Evolutionary conservation across 352 stramenopile genomes (phyloP), one percentile per base, ranked within the genome.

Genomic region (Globisporangium paroecandrum): DNA sequence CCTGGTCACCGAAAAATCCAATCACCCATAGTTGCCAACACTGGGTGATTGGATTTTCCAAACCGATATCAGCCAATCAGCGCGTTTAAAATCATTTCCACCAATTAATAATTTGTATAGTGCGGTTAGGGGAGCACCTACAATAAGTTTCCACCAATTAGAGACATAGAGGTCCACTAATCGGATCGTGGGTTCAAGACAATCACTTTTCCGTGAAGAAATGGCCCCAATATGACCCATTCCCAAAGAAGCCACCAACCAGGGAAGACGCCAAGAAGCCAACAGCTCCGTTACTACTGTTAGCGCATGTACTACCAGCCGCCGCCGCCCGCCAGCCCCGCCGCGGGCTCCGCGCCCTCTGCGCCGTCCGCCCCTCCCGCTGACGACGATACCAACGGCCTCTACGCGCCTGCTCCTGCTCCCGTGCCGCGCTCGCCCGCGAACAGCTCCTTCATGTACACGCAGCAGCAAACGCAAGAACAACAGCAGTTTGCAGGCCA

Each of bases 291-390:
- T 32, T 32, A 38, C 32, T 32, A 38, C 32, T 38, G 32, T 18
- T 18, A 29, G 7, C 38, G 36, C 27, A 64, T 64, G 64, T 59
- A 69, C 64, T 63, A 57, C 43, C 64, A 63, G 7, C 43, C 27
- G 8, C 76, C 64, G 12, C 32, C 65, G 24, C 53, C 64, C 8
- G 72, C 69, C 54, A 41, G 27, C 38, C 43, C 41, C 22, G 54
- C 22, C 12, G 46, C 25, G 15, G 58, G 43, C 1, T 24, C 69
- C 66, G 74, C 32, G 63, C 74, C 15, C 15, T 49, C 41, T 49
- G 41, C 43, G 60, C 63, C 77, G 10, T 81, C 78, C 0, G 78
- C 77, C 4, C 78, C 78, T 13, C 77, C 73, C 1, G 75, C 69
- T 3, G 76, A 83, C 62, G 62, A 29, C 22, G 69, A 79, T 61